A percentile compares a stretch with the other conserved stretches of the same genome.
These are phyloP conservation scores for Fraxinus floribunda DNA, from an alignment of 305 asterid genomes.

Conservation along the genomic window DNA sequence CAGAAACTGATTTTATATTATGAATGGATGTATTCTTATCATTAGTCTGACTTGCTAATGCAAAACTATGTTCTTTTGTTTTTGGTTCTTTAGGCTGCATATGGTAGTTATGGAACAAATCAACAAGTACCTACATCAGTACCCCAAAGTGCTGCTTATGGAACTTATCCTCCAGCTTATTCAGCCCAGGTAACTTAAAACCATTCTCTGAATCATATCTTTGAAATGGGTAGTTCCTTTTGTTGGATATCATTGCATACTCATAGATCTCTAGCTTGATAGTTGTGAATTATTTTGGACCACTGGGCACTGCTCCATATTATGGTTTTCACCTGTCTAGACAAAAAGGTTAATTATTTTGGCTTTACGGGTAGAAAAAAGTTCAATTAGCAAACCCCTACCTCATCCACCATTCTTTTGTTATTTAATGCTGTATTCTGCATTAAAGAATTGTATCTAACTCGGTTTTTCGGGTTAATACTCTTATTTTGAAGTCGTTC, in stretches of 20 bases:
- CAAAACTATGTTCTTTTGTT: slow-evolving; percentile 7
- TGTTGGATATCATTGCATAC: not conserved
- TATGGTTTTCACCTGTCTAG: not conserved
- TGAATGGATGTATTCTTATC: not conserved
- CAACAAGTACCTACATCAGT: slow-evolving; percentile 69
- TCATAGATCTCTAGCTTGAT: not conserved
- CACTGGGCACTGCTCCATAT: not conserved
- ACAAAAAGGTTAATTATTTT: not conserved
- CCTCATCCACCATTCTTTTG: not conserved
- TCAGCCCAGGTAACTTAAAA: slow-evolving; percentile 61
- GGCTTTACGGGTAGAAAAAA: not conserved
- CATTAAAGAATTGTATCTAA: not conserved
- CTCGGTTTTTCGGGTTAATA: not conserved
- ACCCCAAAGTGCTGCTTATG: slow-evolving; percentile 73
- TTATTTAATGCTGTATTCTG: not conserved
- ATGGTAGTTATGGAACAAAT: slow-evolving; percentile 61
- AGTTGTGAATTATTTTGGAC: not conserved
- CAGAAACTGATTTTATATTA: not conserved
- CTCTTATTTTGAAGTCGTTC: not conserved
- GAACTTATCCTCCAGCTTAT: slow-evolving; percentile 75
- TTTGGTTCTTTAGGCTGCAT: slow-evolving; percentile 55
- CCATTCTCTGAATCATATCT: not conserved
- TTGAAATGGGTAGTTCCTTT: slow-evolving; percentile 4
- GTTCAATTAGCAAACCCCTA: not conserved
- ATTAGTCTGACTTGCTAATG: slow-evolving; percentile 1